Evolutionary conservation across 495 filamentous ascomycete genomes (phyloP).

Genomic region (Aspergillus taichungensis): DNA sequence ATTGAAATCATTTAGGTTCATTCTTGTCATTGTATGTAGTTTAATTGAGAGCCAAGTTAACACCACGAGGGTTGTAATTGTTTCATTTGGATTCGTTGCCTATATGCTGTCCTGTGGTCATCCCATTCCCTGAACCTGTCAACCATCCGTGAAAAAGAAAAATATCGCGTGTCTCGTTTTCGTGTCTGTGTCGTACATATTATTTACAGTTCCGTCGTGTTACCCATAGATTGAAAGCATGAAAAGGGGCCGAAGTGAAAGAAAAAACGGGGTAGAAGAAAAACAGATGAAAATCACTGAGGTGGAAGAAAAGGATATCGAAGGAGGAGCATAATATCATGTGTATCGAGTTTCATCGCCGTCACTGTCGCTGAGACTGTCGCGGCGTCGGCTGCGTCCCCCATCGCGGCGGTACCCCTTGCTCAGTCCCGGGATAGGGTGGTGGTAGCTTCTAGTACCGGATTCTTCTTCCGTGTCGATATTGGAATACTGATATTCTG

Average conservation of each 20-base stretch:
- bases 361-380: constrained; percentile 51
- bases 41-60: too few relatives aligned
- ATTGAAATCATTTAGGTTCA: neutral
- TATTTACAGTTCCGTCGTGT: too few relatives aligned
- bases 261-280: too few relatives aligned
- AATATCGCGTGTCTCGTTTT: too few relatives aligned
- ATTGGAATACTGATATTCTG: constrained; percentile 40
- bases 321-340: constrained; percentile 2
- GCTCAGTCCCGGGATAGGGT: constrained; percentile 67
- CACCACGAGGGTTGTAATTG: too few relatives aligned
- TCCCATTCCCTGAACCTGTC: neutral
- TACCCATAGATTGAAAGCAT: too few relatives aligned
- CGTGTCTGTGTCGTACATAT: too few relatives aligned
- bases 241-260: too few relatives aligned
- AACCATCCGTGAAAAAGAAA: neutral
- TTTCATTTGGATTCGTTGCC: neutral
- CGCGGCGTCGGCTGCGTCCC: constrained; percentile 28
- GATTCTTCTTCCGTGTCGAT: constrained; percentile 48
- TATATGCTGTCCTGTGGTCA: neutral
- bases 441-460: constrained; percentile 75
- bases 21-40: too few relatives aligned
- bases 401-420: constrained; percentile 39
- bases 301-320: neutral
- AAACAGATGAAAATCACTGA: constrained; percentile 7
- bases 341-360: constrained; percentile 23